Evolutionary conservation across 139 green algal genomes (phyloP).

Genomic region (Astrephomene gubernaculifera): DNA sequence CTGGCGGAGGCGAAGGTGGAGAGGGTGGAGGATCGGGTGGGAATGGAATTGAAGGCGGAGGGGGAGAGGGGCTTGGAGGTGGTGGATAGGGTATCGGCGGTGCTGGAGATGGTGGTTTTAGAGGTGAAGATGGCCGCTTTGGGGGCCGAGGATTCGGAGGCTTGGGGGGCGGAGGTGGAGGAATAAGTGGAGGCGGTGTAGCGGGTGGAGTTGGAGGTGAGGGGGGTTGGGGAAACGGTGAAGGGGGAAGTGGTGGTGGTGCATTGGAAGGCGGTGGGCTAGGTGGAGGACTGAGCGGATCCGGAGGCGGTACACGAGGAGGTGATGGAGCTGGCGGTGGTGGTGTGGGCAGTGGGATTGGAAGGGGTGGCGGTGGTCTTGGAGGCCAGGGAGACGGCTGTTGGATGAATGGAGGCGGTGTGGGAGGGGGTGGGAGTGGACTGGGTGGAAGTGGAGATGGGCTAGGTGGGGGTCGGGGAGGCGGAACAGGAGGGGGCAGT

Average conservation of each 20-base stretch:
- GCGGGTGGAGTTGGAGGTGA: no score
- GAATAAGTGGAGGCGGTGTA: no score
- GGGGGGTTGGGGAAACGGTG: no score
- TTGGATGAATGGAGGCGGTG: no score
- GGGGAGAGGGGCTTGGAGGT: not conserved
- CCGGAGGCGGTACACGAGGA: not conserved
- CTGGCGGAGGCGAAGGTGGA: not conserved
- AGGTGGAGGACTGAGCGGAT: not conserved
- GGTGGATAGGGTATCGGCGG: not conserved
- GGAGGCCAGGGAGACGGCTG: not conserved
- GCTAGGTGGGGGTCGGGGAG: no score
- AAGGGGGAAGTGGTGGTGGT: not conserved
- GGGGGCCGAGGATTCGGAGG: no score
- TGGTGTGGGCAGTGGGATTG: no score
- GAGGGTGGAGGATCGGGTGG: not conserved
- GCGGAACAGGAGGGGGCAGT: not conserved
- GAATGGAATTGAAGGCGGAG: not conserved
- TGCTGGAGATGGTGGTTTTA: no score
- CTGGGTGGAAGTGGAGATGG: no score
- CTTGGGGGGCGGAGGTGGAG: no score
- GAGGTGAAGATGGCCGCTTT: no score
- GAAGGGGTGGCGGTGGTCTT: not conserved
- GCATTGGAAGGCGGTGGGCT: not conserved
- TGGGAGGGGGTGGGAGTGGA: no score
- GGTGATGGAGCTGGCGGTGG: not conserved